Conservation (phyloP, 1,139 yeast genomes). For the Ogataea hybrid region DNA sequence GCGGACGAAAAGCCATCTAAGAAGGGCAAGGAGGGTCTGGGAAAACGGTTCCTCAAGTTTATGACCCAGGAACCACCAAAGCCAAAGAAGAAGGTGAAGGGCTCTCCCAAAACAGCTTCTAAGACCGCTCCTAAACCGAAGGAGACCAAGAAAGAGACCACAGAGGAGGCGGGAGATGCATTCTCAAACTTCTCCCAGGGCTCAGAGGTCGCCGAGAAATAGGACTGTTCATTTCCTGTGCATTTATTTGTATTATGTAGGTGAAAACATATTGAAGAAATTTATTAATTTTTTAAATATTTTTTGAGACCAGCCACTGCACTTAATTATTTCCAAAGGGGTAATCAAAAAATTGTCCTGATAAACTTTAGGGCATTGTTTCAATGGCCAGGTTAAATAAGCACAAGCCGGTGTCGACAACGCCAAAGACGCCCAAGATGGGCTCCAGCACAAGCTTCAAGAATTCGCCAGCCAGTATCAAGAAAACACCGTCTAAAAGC, state of each 20-base stretch:
- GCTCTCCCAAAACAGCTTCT: constrained; percentile 8
- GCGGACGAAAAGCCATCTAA: neutral
- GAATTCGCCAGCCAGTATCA: constrained; percentile 15
- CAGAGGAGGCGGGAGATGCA: constrained; percentile 20
- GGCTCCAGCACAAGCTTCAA: constrained; percentile 11
- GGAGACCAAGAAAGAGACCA: constrained; percentile 2
- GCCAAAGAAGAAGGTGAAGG: constrained; percentile 19
- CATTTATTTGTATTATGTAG: constrained; percentile 5
- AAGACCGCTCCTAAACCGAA: constrained; percentile 15
- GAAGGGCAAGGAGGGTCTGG: constrained; percentile 16
- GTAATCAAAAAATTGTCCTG: constrained; percentile 7
- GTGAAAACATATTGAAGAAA: too few relatives aligned
- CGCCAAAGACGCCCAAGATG: constrained; percentile 14
- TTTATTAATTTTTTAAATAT: neutral
- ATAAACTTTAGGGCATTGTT: constrained; percentile 5
- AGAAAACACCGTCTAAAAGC: constrained; percentile 6
- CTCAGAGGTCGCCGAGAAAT: constrained; percentile 29
- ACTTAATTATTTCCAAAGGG: constrained; percentile 12
- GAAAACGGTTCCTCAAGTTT: constrained; percentile 22
- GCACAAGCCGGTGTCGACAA: constrained; percentile 16
- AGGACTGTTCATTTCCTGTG: constrained; percentile 10
- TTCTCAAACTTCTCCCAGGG: constrained; percentile 43
- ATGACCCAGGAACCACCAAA: constrained; percentile 23
- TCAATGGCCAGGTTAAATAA: constrained; percentile 23
- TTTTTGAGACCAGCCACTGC: constrained; percentile 14